A percentile compares a stretch with the other conserved stretches of the same genome.
Evolutionary conservation across 106 monocot genomes (phyloP).

Genomic region (Acorus gramineus): DNA sequence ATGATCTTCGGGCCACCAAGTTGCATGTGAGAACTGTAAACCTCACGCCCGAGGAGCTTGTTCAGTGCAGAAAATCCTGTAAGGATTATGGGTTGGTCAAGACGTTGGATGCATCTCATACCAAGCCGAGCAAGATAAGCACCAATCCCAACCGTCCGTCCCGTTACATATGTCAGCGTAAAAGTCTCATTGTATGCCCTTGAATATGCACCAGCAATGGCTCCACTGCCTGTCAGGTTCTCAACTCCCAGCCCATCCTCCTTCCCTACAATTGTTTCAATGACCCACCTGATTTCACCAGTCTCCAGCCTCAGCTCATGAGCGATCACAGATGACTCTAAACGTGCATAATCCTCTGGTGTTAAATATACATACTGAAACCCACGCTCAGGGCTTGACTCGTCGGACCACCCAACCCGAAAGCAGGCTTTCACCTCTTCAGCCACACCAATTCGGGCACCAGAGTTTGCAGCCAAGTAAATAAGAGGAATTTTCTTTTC

Average conservation of each 20-base stretch:
- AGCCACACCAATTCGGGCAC: slow-evolving; percentile 84
- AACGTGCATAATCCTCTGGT: slow-evolving; percentile 52
- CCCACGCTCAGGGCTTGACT: slow-evolving; percentile 67
- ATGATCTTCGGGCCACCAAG: slow-evolving; percentile 96
- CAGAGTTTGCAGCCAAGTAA: slow-evolving; percentile 89
- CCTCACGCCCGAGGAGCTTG: slow-evolving; percentile 92
- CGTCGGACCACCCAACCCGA: slow-evolving; percentile 83
- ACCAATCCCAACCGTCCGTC: slow-evolving; percentile 89
- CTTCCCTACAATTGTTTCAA: slow-evolving; percentile 90
- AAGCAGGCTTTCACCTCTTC: slow-evolving; percentile 89
- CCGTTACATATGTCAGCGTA: slow-evolving; percentile 87
- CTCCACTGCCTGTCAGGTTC: slow-evolving; percentile 87
- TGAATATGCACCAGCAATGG: slow-evolving; percentile 87
- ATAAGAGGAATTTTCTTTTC: slow-evolving; percentile 79
- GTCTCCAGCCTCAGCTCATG: slow-evolving; percentile 79
- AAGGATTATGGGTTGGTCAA: slow-evolving; percentile 94
- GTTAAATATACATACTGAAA: slow-evolving; percentile 92
- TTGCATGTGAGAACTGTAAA: slow-evolving; percentile 99
- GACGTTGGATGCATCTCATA: slow-evolving; percentile 93
- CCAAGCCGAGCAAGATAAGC: slow-evolving; percentile 96
- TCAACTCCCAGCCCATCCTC: slow-evolving; percentile 90
- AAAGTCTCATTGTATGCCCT: slow-evolving; percentile 90
- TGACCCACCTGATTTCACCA: slow-evolving; percentile 77
- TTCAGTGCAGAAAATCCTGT: slow-evolving; percentile 92
- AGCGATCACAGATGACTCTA: slow-evolving; percentile 80